phyloP scores from a whole-genome alignment of 305 asterid species.

The Fraxinus dipetala region DNA sequence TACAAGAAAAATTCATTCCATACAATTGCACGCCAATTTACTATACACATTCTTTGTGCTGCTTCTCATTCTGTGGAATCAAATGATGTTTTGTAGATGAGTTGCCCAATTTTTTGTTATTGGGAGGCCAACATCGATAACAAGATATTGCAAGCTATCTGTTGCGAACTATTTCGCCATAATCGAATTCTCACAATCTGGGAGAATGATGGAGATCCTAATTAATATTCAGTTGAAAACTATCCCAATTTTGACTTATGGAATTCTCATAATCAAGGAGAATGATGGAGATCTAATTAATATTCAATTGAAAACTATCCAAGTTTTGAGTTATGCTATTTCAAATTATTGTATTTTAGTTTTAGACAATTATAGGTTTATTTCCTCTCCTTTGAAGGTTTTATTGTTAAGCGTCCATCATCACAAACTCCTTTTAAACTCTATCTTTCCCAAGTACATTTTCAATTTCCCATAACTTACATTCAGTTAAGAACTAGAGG shows the following conservation, averaged over 20 bases:
- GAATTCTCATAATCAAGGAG: neutral
- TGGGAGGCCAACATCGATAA: neutral
- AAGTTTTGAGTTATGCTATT: neutral
- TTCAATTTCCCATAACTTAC: neutral
- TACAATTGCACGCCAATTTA: neutral
- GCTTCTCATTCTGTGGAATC: neutral
- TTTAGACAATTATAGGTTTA: neutral
- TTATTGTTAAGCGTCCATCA: neutral
- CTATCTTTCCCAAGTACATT: neutral
- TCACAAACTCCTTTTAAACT: neutral
- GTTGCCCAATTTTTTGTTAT: neutral
- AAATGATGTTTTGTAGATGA: neutral
- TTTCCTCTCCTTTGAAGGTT: neutral
- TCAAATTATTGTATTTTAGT: neutral
- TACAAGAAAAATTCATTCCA: too few species aligned
- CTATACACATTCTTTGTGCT: neutral
- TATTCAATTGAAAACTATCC: neutral
- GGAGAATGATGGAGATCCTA: neutral
- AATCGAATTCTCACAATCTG: neutral
- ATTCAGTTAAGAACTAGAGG: neutral
- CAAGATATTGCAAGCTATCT: neutral
- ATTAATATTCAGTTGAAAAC: neutral
- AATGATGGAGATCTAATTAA: neutral
- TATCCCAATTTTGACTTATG: neutral
- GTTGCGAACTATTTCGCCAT: neutral